phyloP scores from a whole-genome alignment of 140 eudicot species.

The Ambrosia hybrid region DNA sequence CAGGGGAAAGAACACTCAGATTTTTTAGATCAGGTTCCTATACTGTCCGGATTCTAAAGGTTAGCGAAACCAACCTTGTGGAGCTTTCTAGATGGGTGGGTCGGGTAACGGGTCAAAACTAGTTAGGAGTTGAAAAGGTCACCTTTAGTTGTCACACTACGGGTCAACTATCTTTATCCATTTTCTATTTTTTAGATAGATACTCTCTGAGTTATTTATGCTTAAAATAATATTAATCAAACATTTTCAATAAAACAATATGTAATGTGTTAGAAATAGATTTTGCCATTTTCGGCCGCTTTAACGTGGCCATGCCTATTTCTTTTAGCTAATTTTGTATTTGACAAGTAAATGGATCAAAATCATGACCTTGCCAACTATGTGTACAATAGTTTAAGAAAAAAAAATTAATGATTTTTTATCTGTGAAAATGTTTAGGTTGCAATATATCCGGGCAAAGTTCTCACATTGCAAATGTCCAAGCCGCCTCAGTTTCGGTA shows the following conservation, averaged over 20 bases:
- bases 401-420: neutral
- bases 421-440: conserved; percentile 50
- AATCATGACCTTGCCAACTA: too few relatives aligned
- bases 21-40: conserved; percentile 82
- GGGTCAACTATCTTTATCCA: neutral
- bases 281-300: neutral
- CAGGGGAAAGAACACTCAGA: conserved; percentile 93
- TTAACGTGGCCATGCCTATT: too few relatives aligned
- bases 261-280: neutral
- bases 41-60: conserved; percentile 80
- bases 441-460: conserved; percentile 95
- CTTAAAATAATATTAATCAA: neutral
- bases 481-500: conserved; percentile 94
- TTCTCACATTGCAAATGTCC: conserved; percentile 87
- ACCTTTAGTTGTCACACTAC: neutral
- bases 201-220: neutral
- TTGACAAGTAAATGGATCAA: too few relatives aligned
- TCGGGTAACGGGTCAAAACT: neutral
- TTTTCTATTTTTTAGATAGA: neutral
- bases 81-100: neutral
- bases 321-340: too few relatives aligned
- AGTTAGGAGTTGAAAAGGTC: neutral
- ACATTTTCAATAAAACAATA: neutral
- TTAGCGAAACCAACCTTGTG: conserved; percentile 23
- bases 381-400: neutral